These are phyloP conservation scores for Smittium mucronatum DNA, from an alignment of 371 early-diverging fungal genomes.

Conservation along the genomic window DNA sequence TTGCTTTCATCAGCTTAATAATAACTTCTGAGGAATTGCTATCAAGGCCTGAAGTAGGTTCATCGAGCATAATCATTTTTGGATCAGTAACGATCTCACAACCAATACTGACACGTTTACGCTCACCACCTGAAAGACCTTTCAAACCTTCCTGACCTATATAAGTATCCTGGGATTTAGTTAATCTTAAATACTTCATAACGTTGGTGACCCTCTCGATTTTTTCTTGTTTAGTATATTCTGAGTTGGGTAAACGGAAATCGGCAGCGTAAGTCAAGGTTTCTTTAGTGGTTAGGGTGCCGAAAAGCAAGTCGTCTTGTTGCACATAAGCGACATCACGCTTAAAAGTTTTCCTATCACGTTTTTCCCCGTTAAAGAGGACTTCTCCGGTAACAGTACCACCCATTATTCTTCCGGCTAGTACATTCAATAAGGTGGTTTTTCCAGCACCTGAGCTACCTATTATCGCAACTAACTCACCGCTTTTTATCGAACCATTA, in stretches of 20 bases:
- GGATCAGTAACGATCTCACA: conserved; percentile 64
- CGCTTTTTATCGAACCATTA: conserved; percentile 35
- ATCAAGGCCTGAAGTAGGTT: conserved; percentile 72
- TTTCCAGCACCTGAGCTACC: conserved; percentile 82
- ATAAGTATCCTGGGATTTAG: conserved; percentile 42
- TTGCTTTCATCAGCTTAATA: conserved; percentile 38
- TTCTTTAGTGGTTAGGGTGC: conserved; percentile 42
- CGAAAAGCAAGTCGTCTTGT: conserved; percentile 67
- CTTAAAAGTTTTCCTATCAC: conserved; percentile 38
- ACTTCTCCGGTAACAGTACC: conserved; percentile 56
- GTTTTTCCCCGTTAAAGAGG: conserved; percentile 37
- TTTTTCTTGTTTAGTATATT: conserved; percentile 44
- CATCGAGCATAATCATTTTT: conserved; percentile 40
- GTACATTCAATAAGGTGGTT: conserved; percentile 69
- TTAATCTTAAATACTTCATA: conserved; percentile 44
- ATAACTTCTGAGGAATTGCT: conserved; percentile 55
- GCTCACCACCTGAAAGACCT: conserved; percentile 73
- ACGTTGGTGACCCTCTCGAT: conserved; percentile 54
- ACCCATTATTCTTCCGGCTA: conserved; percentile 62
- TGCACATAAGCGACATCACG: conserved; percentile 68
- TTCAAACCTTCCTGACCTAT: conserved; percentile 43
- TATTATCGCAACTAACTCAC: conserved; percentile 65
- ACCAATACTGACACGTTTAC: conserved; percentile 72
- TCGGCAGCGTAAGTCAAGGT: conserved; percentile 55
- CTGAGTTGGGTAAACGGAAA: conserved; percentile 47